Evolutionary conservation across 192 early-diverging fungal species (phyloP).

Genomic region (Backusella mclennaniae): DNA sequence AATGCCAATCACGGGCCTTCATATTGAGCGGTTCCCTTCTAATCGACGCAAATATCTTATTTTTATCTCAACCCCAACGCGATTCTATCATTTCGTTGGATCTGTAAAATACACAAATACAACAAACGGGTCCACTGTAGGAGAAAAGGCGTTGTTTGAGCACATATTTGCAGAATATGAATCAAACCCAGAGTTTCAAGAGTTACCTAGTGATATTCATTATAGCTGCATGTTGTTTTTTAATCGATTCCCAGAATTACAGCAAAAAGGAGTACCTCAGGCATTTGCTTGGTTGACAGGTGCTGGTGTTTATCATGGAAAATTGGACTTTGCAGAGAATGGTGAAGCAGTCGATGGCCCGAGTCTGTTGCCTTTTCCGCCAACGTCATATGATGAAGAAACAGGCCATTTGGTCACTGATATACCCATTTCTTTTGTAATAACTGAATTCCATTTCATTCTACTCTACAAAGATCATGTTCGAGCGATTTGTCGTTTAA

Average conservation of each 20-base stretch:
- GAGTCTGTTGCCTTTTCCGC: not conserved
- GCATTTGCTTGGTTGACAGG: conserved; percentile 90
- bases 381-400: conserved; percentile 39
- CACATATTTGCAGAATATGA: conserved; percentile 71
- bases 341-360: conserved; percentile 63
- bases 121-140: conserved; percentile 35
- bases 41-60: conserved; percentile 72
- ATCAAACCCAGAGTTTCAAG: conserved; percentile 58
- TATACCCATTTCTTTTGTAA: conserved; percentile 69
- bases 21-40: conserved; percentile 76
- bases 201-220: conserved; percentile 51
- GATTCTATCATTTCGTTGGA: conserved; percentile 92
- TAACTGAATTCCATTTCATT: conserved; percentile 89
- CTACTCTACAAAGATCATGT: conserved; percentile 77
- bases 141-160: conserved; percentile 70
- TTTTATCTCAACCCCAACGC: conserved; percentile 76
- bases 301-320: conserved; percentile 85
- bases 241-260: conserved; percentile 62
- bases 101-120: conserved; percentile 39
- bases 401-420: conserved; percentile 37
- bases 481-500: conserved; percentile 76
- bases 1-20: conserved; percentile 74
- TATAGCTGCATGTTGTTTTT: conserved; percentile 65
- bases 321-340: conserved; percentile 67
- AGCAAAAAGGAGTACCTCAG: conserved; percentile 62